Evolutionary conservation across 352 stramenopile genomes (phyloP).

Genomic region (Globisporangium viniferum): DNA sequence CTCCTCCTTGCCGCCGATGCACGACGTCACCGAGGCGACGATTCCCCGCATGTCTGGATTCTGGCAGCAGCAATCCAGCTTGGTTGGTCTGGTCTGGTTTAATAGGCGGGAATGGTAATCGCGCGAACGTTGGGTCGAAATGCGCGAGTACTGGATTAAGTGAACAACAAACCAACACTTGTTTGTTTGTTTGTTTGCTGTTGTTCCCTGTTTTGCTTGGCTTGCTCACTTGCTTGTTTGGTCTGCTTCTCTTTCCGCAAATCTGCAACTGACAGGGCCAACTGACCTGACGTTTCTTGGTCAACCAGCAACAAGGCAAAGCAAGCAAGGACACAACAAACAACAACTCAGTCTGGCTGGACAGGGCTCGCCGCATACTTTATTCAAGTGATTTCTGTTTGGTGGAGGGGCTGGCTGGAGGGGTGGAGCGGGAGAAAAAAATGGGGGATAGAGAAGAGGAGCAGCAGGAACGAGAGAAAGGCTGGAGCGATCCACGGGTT

Average conservation of each 20-base stretch:
- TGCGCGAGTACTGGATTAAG: conserved; percentile 6
- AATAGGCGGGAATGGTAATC: conserved; percentile 1
- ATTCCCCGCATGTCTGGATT: conserved; percentile 55
- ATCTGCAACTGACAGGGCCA: conserved; percentile 28
- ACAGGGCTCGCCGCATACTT: conserved; percentile 6
- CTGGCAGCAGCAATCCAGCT: conserved; percentile 12
- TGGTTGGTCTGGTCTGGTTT: background rate
- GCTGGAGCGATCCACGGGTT: background rate
- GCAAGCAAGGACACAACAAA: background rate
- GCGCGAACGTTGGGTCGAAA: background rate
- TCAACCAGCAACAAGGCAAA: conserved; percentile 1
- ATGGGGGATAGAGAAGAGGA: conserved; percentile 4
- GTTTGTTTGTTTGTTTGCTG: conserved; percentile 2
- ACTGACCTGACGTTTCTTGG: conserved; percentile 6
- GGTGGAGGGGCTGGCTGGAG: background rate
- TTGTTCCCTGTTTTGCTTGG: background rate
- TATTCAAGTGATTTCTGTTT: conserved; percentile 5
- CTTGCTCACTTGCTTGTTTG: conserved; percentile 3
- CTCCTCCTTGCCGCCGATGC: conserved; percentile 77
- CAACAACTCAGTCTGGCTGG: background rate
- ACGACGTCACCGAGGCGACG: conserved; percentile 68
- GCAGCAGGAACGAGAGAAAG: background rate
- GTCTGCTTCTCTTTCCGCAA: conserved; percentile 21
- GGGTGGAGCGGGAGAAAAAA: background rate
- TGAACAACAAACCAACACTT: conserved; percentile 2